Conservation (phyloP, 805 yeast species). For the Sugiyamaella qingdaonensis region DNA sequence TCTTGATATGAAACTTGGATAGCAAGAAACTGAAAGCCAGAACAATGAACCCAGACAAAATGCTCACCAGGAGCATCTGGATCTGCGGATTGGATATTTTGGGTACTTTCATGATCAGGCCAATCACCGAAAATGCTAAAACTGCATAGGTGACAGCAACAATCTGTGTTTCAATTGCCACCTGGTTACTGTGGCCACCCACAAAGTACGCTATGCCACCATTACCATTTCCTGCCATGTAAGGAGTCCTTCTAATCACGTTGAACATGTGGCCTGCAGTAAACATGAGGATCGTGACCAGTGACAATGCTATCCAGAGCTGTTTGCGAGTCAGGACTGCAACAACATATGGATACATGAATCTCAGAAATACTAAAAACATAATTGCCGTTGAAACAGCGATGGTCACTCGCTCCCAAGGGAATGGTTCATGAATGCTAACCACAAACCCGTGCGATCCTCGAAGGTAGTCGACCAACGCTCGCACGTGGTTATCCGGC, state of each 20-base stretch:
- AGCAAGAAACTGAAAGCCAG: conserved; percentile 61
- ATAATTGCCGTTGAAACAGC: conserved; percentile 16
- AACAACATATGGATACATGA: conserved; percentile 33
- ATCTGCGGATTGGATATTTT: conserved; percentile 41
- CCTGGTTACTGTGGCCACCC: conserved; percentile 70
- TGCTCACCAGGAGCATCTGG: conserved; percentile 46
- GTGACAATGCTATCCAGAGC: conserved; percentile 68
- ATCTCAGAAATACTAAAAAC: conserved; percentile 9
- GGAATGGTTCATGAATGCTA: conserved; percentile 32
- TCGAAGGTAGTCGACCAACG: conserved; percentile 18
- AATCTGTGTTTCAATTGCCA: conserved; percentile 86
- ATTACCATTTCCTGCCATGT: conserved; percentile 40
- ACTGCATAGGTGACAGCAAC: conserved; percentile 69
- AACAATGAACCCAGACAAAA: conserved; percentile 45
- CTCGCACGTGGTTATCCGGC: conserved; percentile 26
- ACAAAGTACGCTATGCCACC: conserved; percentile 50
- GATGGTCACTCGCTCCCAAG: conserved; percentile 22
- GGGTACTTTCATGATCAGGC: conserved; percentile 57
- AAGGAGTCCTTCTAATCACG: conserved; percentile 66
- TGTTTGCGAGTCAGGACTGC: conserved; percentile 46
- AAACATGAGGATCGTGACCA: conserved; percentile 65
- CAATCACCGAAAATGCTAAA: conserved; percentile 56
- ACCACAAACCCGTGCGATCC: conserved; percentile 25
- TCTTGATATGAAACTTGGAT: conserved; percentile 64
- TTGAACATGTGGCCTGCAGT: conserved; percentile 92